Base-by-base conservation (phyloP, 805 yeast genomes). In the Yarrowia deformans region DNA sequence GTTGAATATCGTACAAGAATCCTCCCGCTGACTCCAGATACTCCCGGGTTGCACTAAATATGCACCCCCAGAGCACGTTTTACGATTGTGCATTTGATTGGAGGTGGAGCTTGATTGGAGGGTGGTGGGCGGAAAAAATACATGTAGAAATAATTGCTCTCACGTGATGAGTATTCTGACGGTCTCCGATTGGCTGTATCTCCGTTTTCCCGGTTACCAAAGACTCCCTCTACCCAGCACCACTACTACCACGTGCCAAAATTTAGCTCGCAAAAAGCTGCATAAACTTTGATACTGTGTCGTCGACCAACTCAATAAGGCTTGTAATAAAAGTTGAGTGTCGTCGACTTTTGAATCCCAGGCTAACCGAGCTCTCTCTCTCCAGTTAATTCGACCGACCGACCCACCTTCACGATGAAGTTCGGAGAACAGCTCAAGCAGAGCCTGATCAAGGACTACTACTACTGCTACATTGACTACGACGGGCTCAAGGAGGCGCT, bases 351-450 rank as follows among this genome's bases (percentile, higher is more conserved):
- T 32, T 18, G 14, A 43, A 1, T 12, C 18, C 1, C 5, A 23
- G 35, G 23, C 67, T 18, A n/a, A 16, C 6, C 12, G 3, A 14
- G n/a, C 14, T 40, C 14, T 40, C 14, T 40, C 18, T 18, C n/a
- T 5, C 23, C 43, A 10, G 19, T 40, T n/a, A 7, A 39, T 48
- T 16, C 48, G 7, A 18, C 29, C 0, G n/a, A n/a, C n/a, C n/a
- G n/a, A n/a, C n/a, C n/a, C n/a, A n/a, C 32, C 32, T 10, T 55
- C 35, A 48, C 69, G 8, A 95, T 95, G 98, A 94, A 93, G 84
- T 95, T 95, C 76, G 99, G 99, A 40, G 97, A 93, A 79, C 97
- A 92, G 75, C 84, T 94, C 74, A 88, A 91, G 77, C 88, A 90
- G 73, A 90, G 97, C 68, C 87, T 94, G 72, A 93, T 93, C 79